Evolutionary conservation across 352 stramenopile species (phyloP), one percentile per base, ranked within the genome.

Genomic region (Thalassiosira pacifica): DNA sequence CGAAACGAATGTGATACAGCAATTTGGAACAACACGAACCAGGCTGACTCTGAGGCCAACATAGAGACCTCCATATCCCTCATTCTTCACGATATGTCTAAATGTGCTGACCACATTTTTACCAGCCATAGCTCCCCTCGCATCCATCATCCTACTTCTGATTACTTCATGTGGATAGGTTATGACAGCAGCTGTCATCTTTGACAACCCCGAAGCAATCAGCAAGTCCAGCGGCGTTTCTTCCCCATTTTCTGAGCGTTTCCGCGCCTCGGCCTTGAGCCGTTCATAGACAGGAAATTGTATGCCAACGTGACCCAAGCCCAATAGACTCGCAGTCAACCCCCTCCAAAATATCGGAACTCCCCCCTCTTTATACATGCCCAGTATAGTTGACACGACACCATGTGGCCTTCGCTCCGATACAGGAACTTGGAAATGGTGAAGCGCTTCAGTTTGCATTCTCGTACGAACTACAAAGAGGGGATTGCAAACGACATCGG

Each of bases 91-190:
- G 72, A 96, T 94, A 32, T 82, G 69, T 48, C 40, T 18, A 29
- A 76, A 76, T 26, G 87, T 94, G 2, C 67, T 40, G 11, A 82
- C 63, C 0, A 95, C 65, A 42, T 72, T 74, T 26, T 85, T 85
- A 59, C 80, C 66, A 18, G 37, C 42, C 5, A 73, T 59, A 18
- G 69, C 40, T 22, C 79, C 79, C 59, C 91, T 71, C 72, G 81
- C 81, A 86, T 96, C 92, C 89, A 94, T 93, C 87, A 96, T 95
- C 19, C 92, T 80, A 81, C 75, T 90, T 65, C 92, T 68, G 45
- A 95, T 84, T 13, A 96, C 92, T 82, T 96, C 92, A 73, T 96
- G 92, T 27, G 92, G 92, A 87, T 96, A 96, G 0, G 88, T 93
- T 27, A 94, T 71, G 0, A 91, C 40, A 29, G 85, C 90, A 24